These are phyloP conservation scores for Elongisporangium prolatum DNA, from an alignment of 352 stramenopile species.

Conservation along the genomic window DNA sequence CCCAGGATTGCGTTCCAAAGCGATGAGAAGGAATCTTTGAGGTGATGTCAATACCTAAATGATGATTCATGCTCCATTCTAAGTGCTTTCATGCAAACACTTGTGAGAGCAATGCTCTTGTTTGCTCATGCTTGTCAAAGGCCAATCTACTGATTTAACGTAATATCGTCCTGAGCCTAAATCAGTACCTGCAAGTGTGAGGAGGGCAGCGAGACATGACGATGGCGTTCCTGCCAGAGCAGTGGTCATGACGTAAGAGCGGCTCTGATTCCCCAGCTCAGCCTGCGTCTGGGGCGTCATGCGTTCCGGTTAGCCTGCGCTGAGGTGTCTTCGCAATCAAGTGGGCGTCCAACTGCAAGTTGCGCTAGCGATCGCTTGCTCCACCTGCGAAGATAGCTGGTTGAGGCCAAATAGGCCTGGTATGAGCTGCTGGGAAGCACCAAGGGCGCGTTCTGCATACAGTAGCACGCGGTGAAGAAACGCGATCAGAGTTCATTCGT, in stretches of 20 bases:
- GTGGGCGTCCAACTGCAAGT: neutral
- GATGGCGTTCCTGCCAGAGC: neutral
- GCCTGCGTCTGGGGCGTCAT: neutral
- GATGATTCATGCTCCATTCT: neutral
- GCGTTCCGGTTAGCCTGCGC: neutral
- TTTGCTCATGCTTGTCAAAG: neutral
- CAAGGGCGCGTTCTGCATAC: neutral
- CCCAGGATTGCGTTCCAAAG: neutral
- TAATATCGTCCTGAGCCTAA: neutral
- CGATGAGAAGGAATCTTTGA: neutral
- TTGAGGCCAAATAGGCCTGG: slow-evolving; percentile 45
- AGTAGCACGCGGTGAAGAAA: neutral
- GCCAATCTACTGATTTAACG: neutral
- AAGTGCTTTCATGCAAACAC: too few relatives aligned
- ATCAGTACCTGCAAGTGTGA: neutral
- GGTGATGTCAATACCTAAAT: neutral
- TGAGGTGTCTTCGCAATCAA: neutral
- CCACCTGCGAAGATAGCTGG: slow-evolving; percentile 45
- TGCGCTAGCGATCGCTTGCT: slow-evolving; percentile 15
- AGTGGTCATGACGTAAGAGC: neutral
- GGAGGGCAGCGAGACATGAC: neutral
- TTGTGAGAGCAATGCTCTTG: too few relatives aligned
- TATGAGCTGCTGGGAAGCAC: slow-evolving; percentile 12
- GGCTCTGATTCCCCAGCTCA: neutral
- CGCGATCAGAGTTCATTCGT: neutral